Conservation (phyloP, 1,139 yeast genomes). For the Candida tunisiensis region DNA sequence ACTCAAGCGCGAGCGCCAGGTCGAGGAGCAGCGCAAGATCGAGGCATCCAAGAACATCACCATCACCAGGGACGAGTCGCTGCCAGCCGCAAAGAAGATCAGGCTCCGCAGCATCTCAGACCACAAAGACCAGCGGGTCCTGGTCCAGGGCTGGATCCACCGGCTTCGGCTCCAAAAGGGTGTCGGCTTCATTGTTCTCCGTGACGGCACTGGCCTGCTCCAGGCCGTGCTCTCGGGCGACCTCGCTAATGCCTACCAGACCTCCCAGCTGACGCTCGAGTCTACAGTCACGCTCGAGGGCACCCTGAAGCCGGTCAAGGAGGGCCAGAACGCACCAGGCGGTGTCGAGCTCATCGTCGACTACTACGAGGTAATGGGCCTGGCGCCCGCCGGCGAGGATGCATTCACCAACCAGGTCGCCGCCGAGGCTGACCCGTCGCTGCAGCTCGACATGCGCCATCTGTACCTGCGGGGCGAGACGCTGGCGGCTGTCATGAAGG, state of each 20-base stretch:
- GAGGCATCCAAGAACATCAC: constrained; percentile 60
- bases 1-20: constrained; percentile 40
- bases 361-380: constrained; percentile 72
- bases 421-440: constrained; percentile 86
- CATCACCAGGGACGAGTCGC: constrained; percentile 52
- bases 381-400: constrained; percentile 94
- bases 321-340: constrained; percentile 95
- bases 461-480: constrained; percentile 91
- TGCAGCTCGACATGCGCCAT: constrained; percentile 89
- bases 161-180: constrained; percentile 90
- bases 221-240: constrained; percentile 86
- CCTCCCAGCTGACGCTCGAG: constrained; percentile 76
- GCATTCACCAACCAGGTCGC: constrained; percentile 88
- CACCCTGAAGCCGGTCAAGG: constrained; percentile 67
- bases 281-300: constrained; percentile 73
- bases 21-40: constrained; percentile 50
- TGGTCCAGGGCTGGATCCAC: constrained; percentile 90
- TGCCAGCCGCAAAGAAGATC: constrained; percentile 52
- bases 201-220: constrained; percentile 89
- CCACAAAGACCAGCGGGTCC: constrained; percentile 42
- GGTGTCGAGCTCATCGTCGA: constrained; percentile 91
- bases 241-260: constrained; percentile 77
- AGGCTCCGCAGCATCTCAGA: constrained; percentile 43
- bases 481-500: constrained; percentile 86
- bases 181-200: constrained; percentile 70